Base-by-base conservation (phyloP, 805 yeast species). In the Kuraishia floccosa region DNA sequence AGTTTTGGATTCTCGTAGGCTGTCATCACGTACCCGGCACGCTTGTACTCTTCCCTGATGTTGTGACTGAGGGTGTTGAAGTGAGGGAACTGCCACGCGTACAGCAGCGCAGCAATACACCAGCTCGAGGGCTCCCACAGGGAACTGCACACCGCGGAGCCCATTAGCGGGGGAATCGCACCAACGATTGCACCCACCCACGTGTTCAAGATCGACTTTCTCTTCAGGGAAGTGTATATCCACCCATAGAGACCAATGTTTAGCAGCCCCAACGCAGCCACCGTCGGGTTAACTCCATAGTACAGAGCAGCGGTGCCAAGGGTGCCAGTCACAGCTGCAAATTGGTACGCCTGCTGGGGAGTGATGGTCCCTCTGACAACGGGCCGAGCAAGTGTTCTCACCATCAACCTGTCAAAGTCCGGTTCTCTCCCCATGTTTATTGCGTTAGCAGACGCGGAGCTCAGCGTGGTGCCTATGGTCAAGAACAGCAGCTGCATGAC, bases 151-250 rank as follows among this genome's bases (percentile, higher is more conserved):
- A 89, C 85, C 2, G 95, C 96, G 98, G 98, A 91, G 2, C 98
- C 98, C 98, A 91, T 91, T 30, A 91, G 65, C 14, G 98, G 98
- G 0, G 98, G 98, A 28, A 91, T 82, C 0, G 96, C 98, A 4
- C 98, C 98, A 4, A 91, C 98, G n/a, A 91, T 52, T 0, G 98
- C 98, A 13, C 98, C 98, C 3, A 91, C 91, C 98, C 98, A 91
- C 1, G 98, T 91, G 53, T 91, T 91, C 25, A 82, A 51, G 31
- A 91, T 89, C 16, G 83, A 76, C 36, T 65, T 72, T 34, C 98
- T 68, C 49, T 91, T 91, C 50, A 91, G 58, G 0, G 96, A 79
- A 0, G 98, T 91, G 58, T 91, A 91, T 1, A 79, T 54, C 81
- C 97, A 87, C 1, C 93, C 76, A 47, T 91, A 91, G 8, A 91